A percentile compares a stretch with the other conserved stretches of the same genome.
Evolutionary conservation across 2,329 filamentous ascomycete species (phyloP).

Genomic region (Cytospora piceae): DNA sequence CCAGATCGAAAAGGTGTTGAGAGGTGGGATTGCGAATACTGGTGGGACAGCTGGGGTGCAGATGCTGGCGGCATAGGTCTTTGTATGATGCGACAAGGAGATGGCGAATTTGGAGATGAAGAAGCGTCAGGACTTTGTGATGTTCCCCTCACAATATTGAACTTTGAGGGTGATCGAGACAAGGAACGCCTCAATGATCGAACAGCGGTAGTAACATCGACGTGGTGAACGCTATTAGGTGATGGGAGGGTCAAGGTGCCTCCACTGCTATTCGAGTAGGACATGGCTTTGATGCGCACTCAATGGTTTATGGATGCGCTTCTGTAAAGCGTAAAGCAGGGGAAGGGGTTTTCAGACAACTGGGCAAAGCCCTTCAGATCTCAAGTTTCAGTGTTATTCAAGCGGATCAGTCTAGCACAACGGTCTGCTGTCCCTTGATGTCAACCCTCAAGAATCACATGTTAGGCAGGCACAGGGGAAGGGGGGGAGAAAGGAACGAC

Average conservation of each 20-base stretch:
- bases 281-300: conserved; percentile 47
- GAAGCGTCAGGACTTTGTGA: conserved; percentile 55
- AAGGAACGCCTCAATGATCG: conserved; percentile 84
- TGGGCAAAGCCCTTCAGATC: neutral
- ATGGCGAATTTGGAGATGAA: conserved; percentile 62
- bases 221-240: conserved; percentile 79
- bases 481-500: neutral
- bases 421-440: neutral
- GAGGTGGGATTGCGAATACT: conserved; percentile 52
- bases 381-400: neutral
- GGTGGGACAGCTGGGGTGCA: conserved; percentile 33
- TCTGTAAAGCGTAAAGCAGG: neutral
- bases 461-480: neutral
- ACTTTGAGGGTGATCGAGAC: conserved; percentile 93
- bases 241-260: conserved; percentile 86
- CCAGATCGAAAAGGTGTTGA: conserved; percentile 69
- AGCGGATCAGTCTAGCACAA: neutral
- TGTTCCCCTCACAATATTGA: conserved; percentile 60
- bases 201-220: conserved; percentile 77
- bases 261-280: conserved; percentile 64
- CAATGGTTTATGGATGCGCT: neutral
- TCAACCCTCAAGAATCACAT: neutral
- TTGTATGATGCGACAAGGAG: conserved; percentile 45
- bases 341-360: neutral
- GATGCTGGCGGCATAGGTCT: conserved; percentile 49